Evolutionary conservation across 2,329 filamentous ascomycete species (phyloP).

Genomic region (Trichoderma asperellum): DNA sequence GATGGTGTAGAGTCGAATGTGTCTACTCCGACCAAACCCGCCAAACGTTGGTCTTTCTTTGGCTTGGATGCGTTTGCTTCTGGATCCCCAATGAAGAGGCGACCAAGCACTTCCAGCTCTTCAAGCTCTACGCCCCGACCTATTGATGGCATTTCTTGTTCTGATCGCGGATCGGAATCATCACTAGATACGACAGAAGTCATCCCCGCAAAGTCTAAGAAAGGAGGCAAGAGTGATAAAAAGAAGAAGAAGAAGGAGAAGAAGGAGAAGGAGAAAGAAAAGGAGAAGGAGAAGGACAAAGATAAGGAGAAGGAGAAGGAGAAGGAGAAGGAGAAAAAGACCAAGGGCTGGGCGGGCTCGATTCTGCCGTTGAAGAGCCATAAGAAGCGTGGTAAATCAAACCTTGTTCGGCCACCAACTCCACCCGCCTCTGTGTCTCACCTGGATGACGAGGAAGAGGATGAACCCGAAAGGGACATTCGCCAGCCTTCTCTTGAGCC

Average conservation of each 20-base stretch:
- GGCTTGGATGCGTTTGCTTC: conserved; percentile 60
- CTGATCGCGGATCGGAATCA: conserved; percentile 44
- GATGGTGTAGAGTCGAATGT: conserved; percentile 43
- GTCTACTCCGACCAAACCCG: conserved; percentile 55
- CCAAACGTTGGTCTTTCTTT: conserved; percentile 66
- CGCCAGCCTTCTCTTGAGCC: conserved; percentile 37
- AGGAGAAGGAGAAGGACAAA: conserved; percentile 40
- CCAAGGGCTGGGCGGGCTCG: conserved; percentile 72
- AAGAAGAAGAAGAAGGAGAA: conserved; percentile 63
- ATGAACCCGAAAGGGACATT: conserved; percentile 36
- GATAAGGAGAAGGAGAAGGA: conserved; percentile 54
- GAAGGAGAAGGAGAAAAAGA: conserved; percentile 69
- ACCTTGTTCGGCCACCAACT: conserved; percentile 50
- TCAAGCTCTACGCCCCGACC: conserved; percentile 44
- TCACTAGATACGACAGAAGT: conserved; percentile 33
- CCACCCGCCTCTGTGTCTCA: conserved; percentile 46
- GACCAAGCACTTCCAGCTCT: conserved; percentile 54
- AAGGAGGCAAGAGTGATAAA: conserved; percentile 42
- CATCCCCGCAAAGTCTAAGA: conserved; percentile 36
- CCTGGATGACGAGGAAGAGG: conserved; percentile 39
- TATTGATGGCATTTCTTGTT: conserved; percentile 39
- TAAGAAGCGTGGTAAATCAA: conserved; percentile 48
- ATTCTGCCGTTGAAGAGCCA: conserved; percentile 64
- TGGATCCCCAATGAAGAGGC: conserved; percentile 51
- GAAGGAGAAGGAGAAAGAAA: conserved; percentile 57